These are phyloP conservation scores for Citrus maxima DNA, from an alignment of 345 rosid species.

Conservation along the genomic window DNA sequence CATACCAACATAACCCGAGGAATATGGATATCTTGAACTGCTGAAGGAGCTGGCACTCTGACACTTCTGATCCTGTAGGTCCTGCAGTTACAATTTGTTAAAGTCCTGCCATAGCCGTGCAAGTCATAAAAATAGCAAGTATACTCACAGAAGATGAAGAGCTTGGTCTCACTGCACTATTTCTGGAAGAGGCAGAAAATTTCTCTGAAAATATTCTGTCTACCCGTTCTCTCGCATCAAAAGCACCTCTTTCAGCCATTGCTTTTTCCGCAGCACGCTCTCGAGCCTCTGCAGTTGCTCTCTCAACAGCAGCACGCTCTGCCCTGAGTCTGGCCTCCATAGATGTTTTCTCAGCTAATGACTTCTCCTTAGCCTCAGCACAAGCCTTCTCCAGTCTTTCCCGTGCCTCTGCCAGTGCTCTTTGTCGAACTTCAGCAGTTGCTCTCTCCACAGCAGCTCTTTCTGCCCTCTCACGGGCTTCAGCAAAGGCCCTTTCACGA, in stretches of 20 bases:
- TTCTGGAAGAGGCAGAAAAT: slow-evolving; percentile 52
- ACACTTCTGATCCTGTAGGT: slow-evolving; percentile 42
- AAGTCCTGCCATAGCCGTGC: background rate
- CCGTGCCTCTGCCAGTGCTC: slow-evolving; percentile 80
- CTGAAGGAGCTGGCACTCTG: slow-evolving; percentile 44
- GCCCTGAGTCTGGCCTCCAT: slow-evolving; percentile 67
- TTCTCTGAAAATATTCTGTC: slow-evolving; percentile 66
- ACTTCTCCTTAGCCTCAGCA: slow-evolving; percentile 83
- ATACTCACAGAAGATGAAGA: slow-evolving; percentile 45
- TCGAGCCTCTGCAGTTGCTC: slow-evolving; percentile 92
- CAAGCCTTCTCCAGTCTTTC: slow-evolving; percentile 94
- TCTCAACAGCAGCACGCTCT: slow-evolving; percentile 91
- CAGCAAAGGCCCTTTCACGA: slow-evolving; percentile 44
- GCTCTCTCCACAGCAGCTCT: slow-evolving; percentile 61
- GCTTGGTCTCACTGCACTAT: slow-evolving; percentile 40
- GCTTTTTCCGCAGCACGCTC: slow-evolving; percentile 68
- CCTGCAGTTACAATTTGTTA: slow-evolving; percentile 38
- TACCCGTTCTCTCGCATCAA: slow-evolving; percentile 62
- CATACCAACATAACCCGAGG: slow-evolving; percentile 51
- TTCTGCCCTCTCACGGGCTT: slow-evolving; percentile 52
- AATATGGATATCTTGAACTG: slow-evolving; percentile 45
- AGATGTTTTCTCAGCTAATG: slow-evolving; percentile 48
- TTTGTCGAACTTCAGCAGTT: slow-evolving; percentile 51
- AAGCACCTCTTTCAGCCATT: slow-evolving; percentile 64
- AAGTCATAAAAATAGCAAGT: background rate